A percentile compares a stretch with the other conserved stretches of the same genome.
These are phyloP conservation scores for Crithidia bombi DNA, from an alignment of 208 protist species.

Conservation along the genomic window DNA sequence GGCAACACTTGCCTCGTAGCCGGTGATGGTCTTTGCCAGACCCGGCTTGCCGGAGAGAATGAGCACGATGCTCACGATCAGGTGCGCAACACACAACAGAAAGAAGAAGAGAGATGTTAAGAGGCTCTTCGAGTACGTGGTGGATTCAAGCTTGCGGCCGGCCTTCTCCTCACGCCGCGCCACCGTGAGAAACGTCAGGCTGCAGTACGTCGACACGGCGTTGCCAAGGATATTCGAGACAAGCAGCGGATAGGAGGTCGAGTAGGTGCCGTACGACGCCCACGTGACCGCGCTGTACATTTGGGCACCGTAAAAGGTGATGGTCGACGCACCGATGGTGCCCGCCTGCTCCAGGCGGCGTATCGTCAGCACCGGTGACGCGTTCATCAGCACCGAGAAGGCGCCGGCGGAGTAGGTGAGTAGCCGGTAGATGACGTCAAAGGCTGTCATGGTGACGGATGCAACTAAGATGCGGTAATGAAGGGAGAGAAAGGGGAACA, in stretches of 20 bases:
- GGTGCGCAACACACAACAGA: conserved; percentile 30
- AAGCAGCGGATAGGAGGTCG: conserved; percentile 42
- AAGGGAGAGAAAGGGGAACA: background rate
- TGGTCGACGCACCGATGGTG: conserved; percentile 56
- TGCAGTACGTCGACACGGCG: conserved; percentile 59
- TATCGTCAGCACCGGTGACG: conserved; percentile 51
- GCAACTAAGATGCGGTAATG: background rate
- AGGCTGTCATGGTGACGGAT: conserved; percentile 24
- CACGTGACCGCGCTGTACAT: conserved; percentile 59
- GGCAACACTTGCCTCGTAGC: conserved; percentile 47
- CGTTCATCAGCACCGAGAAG: conserved; percentile 60
- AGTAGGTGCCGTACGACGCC: conserved; percentile 63
- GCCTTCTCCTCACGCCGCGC: conserved; percentile 56
- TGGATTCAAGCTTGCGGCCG: conserved; percentile 44
- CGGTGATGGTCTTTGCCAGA: conserved; percentile 40
- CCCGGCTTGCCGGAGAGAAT: conserved; percentile 30
- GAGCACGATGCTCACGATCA: conserved; percentile 40
- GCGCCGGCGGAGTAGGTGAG: conserved; percentile 52
- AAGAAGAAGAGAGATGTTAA: conserved; percentile 48
- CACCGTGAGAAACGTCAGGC: conserved; percentile 57
- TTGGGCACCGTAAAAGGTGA: conserved; percentile 66
- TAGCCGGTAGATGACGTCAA: conserved; percentile 40
- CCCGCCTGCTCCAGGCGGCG: conserved; percentile 48
- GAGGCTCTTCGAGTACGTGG: conserved; percentile 58
- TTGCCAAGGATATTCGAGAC: conserved; percentile 61